These are phyloP conservation scores for Adiantum capillusveneris DNA, from an alignment of 75 land plant genomes.

Conservation along the genomic window DNA sequence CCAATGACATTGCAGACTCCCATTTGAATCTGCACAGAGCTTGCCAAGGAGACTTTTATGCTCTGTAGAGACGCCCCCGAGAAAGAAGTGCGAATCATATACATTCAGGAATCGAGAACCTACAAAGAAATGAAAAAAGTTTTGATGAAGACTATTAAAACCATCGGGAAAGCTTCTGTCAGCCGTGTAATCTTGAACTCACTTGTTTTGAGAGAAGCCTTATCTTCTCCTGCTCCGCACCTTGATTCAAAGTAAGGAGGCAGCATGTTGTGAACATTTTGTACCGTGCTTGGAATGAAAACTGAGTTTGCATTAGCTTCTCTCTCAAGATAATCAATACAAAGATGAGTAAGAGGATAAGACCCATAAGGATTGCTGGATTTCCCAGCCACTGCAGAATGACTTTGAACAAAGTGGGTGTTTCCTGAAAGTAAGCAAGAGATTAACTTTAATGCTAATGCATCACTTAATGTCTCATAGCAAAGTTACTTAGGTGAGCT, in stretches of 20 bases:
- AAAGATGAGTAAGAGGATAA: conserved; percentile 15
- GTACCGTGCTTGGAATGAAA: conserved; percentile 6
- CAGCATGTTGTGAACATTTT: conserved; percentile 6
- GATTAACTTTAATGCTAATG: too few species aligned
- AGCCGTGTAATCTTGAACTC: not conserved
- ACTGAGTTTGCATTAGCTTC: conserved; percentile 9
- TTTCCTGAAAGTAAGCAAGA: too few species aligned
- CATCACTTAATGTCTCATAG: too few species aligned
- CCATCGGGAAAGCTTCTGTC: too few species aligned
- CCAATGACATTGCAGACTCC: too few species aligned
- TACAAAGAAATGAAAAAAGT: not conserved
- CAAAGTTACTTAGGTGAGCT: too few species aligned
- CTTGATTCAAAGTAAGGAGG: not conserved
- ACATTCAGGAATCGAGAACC: not conserved
- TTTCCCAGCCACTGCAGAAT: conserved; percentile 13
- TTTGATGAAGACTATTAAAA: too few species aligned
- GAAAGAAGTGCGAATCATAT: too few species aligned
- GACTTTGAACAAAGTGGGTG: conserved; percentile 6
- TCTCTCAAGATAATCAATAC: conserved; percentile 15
- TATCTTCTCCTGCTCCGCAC: conserved; percentile 1
- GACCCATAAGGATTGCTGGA: conserved; percentile 7
- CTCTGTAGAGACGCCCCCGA: too few species aligned
- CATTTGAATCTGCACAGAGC: too few species aligned
- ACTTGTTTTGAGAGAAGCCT: conserved; percentile 2
- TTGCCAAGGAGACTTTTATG: too few species aligned